phyloP scores from a whole-genome alignment of 257 asterid genomes.

The Gentiana macrophylla region DNA sequence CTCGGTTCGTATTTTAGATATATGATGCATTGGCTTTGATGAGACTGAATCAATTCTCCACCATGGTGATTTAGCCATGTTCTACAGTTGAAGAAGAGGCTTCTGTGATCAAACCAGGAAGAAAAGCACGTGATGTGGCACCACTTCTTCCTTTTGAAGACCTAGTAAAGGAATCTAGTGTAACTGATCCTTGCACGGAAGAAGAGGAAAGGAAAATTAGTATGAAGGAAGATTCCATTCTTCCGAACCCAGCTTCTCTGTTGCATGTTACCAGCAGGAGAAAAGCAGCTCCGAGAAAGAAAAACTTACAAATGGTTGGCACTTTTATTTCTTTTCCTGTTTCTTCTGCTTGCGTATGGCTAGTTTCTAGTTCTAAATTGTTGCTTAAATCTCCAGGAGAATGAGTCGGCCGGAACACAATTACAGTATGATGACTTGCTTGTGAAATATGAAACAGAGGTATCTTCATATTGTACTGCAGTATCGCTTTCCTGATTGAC shows the following conservation, averaged over 20 bases:
- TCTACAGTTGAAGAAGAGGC: constrained; percentile 32
- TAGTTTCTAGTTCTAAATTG: constrained; percentile 5
- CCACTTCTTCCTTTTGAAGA: constrained; percentile 75
- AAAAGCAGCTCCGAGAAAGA: constrained; percentile 50
- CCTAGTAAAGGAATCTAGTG: constrained; percentile 38
- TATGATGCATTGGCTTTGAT: constrained; percentile 2
- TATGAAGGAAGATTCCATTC: constrained; percentile 33
- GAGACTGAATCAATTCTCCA: constrained; percentile 10
- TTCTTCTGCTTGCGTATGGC: background rate
- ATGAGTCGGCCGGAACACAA: constrained; percentile 38
- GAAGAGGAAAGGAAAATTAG: constrained; percentile 23
- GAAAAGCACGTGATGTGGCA: constrained; percentile 21
- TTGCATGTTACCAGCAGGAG: constrained; percentile 82
- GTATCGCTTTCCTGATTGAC: constrained; percentile 7
- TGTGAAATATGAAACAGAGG: constrained; percentile 64
- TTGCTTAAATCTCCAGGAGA: constrained; percentile 42
- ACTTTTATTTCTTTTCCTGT: background rate
- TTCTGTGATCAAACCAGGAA: constrained; percentile 39
- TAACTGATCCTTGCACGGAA: constrained; percentile 22
- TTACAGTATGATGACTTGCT: constrained; percentile 62
- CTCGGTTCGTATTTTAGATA: too few species aligned
- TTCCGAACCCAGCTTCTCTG: constrained; percentile 60
- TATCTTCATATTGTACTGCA: constrained; percentile 28
- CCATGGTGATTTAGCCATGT: constrained; percentile 38
- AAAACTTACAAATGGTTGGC: constrained; percentile 52